phyloP scores from a whole-genome alignment of 106 monocot genomes.

The Triglochin maritima region DNA sequence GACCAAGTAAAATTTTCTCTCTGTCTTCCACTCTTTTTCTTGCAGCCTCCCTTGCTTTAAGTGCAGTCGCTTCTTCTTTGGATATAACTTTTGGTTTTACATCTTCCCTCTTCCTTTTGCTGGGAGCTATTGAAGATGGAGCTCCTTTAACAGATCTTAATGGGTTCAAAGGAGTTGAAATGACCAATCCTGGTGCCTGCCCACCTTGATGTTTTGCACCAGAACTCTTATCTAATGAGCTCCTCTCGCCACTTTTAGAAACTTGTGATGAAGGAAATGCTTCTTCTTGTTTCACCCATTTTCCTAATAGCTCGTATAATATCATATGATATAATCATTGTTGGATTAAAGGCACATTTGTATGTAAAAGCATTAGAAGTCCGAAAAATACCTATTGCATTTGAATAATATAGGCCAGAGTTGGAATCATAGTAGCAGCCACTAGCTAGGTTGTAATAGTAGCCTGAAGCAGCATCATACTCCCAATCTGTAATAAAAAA shows the following conservation, averaged over 20 bases:
- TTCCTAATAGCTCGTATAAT: slow-evolving; percentile 28
- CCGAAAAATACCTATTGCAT: slow-evolving; percentile 33
- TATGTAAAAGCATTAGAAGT: not conserved
- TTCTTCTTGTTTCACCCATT: slow-evolving; percentile 66
- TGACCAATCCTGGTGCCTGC: slow-evolving; percentile 36
- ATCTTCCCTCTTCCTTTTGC: slow-evolving; percentile 20
- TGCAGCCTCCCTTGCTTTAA: slow-evolving; percentile 24
- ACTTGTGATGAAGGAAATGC: slow-evolving; percentile 32
- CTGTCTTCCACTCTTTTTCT: slow-evolving; percentile 26
- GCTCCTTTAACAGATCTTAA: slow-evolving; percentile 54
- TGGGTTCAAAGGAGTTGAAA: slow-evolving; percentile 44
- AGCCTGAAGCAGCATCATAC: slow-evolving; percentile 68
- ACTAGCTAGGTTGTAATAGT: slow-evolving; percentile 56
- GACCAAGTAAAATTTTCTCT: slow-evolving; percentile 24
- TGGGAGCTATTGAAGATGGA: slow-evolving; percentile 41
- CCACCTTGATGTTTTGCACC: slow-evolving; percentile 34
- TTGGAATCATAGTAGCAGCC: slow-evolving; percentile 63
- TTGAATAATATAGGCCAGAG: slow-evolving; percentile 56
- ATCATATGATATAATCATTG: not conserved
- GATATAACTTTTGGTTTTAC: slow-evolving; percentile 22
- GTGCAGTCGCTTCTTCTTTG: slow-evolving; percentile 17
- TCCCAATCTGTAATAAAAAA: slow-evolving; percentile 50
- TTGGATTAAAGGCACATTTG: slow-evolving; percentile 2
- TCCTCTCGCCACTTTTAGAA: slow-evolving; percentile 14
- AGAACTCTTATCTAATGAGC: slow-evolving; percentile 7